phyloP scores from a whole-genome alignment of 2,329 filamentous ascomycete genomes.

The Aspergillus pseudonomiae region DNA sequence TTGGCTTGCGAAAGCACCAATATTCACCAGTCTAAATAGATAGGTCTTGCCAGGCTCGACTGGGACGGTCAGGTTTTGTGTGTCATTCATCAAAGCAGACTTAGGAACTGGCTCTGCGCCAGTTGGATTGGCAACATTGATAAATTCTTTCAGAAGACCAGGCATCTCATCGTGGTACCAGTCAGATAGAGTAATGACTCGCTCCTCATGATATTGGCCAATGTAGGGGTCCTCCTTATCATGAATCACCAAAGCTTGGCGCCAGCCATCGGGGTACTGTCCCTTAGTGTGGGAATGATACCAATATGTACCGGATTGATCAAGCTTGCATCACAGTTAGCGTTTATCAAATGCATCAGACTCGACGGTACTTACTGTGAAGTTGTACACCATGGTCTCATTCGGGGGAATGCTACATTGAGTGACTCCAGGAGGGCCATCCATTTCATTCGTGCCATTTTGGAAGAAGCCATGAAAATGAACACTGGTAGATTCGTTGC shows the following conservation, averaged over 20 bases:
- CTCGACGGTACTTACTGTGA: constrained; percentile 44
- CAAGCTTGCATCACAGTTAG: constrained; percentile 8
- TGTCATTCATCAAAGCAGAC: constrained; percentile 69
- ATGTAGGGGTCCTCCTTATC: constrained; percentile 52
- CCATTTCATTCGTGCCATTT: constrained; percentile 74
- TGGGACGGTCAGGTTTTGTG: constrained; percentile 58
- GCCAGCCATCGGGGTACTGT: constrained; percentile 70
- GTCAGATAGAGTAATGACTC: not conserved
- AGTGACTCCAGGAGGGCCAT: constrained; percentile 68
- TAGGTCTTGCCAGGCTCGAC: constrained; percentile 72
- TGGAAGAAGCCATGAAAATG: constrained; percentile 82
- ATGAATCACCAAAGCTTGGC: constrained; percentile 69
- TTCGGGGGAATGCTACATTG: constrained; percentile 70
- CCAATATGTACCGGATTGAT: constrained; percentile 61
- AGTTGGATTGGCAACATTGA: constrained; percentile 54
- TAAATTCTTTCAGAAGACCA: not conserved
- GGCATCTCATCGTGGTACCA: constrained; percentile 11
- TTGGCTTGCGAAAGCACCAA: constrained; percentile 68
- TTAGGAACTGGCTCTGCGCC: constrained; percentile 69
- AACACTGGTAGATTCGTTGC: constrained; percentile 65
- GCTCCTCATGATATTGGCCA: constrained; percentile 4
- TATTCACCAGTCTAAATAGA: constrained; percentile 73
- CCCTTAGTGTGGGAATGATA: constrained; percentile 70
- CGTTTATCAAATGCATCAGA: constrained; percentile 35
- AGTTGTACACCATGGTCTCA: constrained; percentile 66